Conservation (phyloP, 345 rosid genomes). For the Dipteronia sinensis region DNA sequence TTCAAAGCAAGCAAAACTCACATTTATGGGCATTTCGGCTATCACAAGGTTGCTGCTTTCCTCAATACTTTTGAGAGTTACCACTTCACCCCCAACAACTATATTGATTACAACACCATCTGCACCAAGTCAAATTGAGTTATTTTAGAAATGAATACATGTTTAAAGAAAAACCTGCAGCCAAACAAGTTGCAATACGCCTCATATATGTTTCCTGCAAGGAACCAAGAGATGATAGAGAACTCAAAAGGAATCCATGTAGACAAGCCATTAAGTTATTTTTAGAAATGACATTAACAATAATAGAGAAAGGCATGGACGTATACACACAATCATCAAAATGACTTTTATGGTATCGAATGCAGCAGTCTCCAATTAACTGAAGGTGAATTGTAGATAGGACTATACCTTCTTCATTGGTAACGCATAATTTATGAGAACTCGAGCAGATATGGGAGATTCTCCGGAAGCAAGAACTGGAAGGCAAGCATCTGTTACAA, state of each 20-base stretch:
- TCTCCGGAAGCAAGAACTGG: conserved; percentile 70
- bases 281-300: background rate
- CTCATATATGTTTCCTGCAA: conserved; percentile 82
- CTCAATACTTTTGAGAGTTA: conserved; percentile 72
- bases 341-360: background rate
- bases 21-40: conserved; percentile 93
- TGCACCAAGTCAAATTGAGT: conserved; percentile 30
- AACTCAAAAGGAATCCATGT: background rate
- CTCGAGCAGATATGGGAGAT: conserved; percentile 57
- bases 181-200: conserved; percentile 76
- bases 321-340: background rate
- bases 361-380: background rate
- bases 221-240: conserved; percentile 3
- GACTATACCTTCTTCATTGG: conserved; percentile 74
- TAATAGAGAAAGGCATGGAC: background rate
- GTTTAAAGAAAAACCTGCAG: conserved; percentile 61
- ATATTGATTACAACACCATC: conserved; percentile 92
- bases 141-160: conserved; percentile 1
- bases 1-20: conserved; percentile 26
- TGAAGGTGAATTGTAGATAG: background rate
- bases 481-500: conserved; percentile 84
- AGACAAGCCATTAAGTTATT: background rate
- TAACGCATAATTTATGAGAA: conserved; percentile 83
- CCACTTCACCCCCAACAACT: conserved; percentile 94
- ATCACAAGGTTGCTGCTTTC: conserved; percentile 70